A percentile compares a stretch with the other conserved stretches of the same genome.
These are phyloP conservation scores for Mucuna pruriens DNA, from an alignment of 306 rosid genomes.

Conservation along the genomic window DNA sequence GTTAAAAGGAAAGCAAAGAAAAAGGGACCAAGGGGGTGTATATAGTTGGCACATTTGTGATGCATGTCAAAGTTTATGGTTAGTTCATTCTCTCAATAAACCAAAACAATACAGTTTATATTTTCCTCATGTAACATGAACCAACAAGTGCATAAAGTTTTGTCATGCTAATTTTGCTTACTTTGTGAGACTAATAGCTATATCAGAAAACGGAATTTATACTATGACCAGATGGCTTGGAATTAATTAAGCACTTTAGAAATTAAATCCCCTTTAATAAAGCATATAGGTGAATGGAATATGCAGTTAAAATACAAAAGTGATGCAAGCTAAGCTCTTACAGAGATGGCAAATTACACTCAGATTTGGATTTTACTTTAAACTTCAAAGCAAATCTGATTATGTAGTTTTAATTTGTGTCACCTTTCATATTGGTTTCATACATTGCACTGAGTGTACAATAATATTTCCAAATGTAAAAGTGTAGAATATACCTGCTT, in stretches of 20 bases:
- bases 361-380: not conserved
- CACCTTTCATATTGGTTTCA: slow-evolving; percentile 23
- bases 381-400: not conserved
- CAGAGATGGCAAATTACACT: not conserved
- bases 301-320: slow-evolving; percentile 4
- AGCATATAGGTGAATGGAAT: slow-evolving; percentile 1
- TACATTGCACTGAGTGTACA: not conserved
- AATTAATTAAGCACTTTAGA: slow-evolving; percentile 3
- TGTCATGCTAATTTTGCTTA: slow-evolving; percentile 39
- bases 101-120: not conserved
- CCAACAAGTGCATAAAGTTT: slow-evolving; percentile 23
- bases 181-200: not conserved
- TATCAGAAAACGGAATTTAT: slow-evolving; percentile 11
- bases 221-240: slow-evolving; percentile 1
- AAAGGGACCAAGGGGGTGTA: not conserved
- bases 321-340: slow-evolving; percentile 5
- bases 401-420: not conserved
- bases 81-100: slow-evolving; percentile 35
- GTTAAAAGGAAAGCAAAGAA: not conserved
- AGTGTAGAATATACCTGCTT: slow-evolving; percentile 65
- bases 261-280: slow-evolving; percentile 1
- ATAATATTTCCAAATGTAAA: not conserved
- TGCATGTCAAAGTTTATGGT: slow-evolving; percentile 35
- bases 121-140: slow-evolving; percentile 24
- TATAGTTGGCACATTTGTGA: slow-evolving; percentile 22